These are phyloP conservation scores for Pseudopyricularia javanii DNA, from an alignment of 2,329 filamentous ascomycete genomes.

Conservation along the genomic window DNA sequence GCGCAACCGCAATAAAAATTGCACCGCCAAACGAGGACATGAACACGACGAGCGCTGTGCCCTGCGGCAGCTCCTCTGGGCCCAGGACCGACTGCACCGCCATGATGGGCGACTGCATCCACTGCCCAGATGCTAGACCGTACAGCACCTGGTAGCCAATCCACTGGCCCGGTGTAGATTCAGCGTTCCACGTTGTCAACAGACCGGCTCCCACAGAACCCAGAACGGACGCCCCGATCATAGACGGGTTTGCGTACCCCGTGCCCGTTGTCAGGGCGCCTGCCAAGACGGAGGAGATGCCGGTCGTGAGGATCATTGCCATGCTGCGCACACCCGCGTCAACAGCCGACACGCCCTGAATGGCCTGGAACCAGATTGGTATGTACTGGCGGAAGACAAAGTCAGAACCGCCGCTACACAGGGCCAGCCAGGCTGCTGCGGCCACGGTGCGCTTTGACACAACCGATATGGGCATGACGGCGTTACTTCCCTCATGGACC, in stretches of 20 bases:
- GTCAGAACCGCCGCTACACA: slow-evolving; percentile 19
- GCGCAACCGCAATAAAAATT: neutral
- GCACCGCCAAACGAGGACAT: neutral
- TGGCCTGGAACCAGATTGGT: slow-evolving; percentile 46
- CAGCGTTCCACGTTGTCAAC: slow-evolving; percentile 39
- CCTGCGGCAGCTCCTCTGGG: neutral
- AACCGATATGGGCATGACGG: slow-evolving; percentile 42
- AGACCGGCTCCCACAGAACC: slow-evolving; percentile 42
- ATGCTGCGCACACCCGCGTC: slow-evolving; percentile 45
- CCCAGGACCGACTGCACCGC: neutral
- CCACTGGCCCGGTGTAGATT: slow-evolving; percentile 37
- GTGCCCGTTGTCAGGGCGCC: slow-evolving; percentile 36
- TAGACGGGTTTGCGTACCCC: slow-evolving; percentile 48
- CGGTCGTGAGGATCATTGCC: slow-evolving; percentile 41
- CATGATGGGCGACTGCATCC: slow-evolving; percentile 9
- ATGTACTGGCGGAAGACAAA: slow-evolving; percentile 37
- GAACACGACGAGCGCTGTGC: neutral
- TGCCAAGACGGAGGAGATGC: slow-evolving; percentile 33
- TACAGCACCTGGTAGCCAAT: slow-evolving; percentile 46
- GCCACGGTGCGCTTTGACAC: slow-evolving; percentile 43
- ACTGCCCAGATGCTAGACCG: slow-evolving; percentile 46
- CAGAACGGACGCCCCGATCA: slow-evolving; percentile 36
- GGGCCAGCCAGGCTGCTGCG: neutral
- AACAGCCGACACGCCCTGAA: slow-evolving; percentile 36
- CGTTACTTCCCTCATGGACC: slow-evolving; percentile 38